Percentiles rank a stretch among this genome's conserved stretches.
Conservation (phyloP, 192 early-diverging fungal genomes). For the Kickxella alabastrina region DNA sequence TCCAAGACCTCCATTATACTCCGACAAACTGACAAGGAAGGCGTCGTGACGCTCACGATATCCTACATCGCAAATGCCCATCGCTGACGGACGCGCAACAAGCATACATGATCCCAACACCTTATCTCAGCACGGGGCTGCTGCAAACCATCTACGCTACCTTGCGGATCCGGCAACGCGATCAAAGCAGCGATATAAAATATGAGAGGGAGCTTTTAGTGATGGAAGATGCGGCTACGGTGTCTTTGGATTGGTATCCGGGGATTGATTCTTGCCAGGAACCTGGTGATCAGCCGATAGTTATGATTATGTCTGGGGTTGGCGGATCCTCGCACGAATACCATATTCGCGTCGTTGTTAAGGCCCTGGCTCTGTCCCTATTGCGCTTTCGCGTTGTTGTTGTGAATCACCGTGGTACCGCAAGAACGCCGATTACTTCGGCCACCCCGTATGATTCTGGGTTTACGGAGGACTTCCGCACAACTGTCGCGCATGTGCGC, state of each 20-base stretch:
- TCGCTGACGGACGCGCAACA: conserved; percentile 53
- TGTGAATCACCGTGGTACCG: conserved; percentile 10
- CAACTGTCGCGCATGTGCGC: neutral
- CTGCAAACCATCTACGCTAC: conserved; percentile 61
- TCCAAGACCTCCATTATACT: conserved; percentile 33
- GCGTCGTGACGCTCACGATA: conserved; percentile 29
- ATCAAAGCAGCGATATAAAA: conserved; percentile 10
- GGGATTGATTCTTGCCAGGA: conserved; percentile 17
- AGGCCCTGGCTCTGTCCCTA: neutral
- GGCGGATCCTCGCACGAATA: conserved; percentile 77
- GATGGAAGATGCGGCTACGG: conserved; percentile 77
- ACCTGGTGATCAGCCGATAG: conserved; percentile 56
- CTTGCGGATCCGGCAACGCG: conserved; percentile 45
- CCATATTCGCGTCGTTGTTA: neutral
- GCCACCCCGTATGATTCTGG: conserved; percentile 65
- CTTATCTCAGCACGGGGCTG: conserved; percentile 71
- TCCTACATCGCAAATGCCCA: conserved; percentile 50
- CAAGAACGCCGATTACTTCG: conserved; percentile 8
- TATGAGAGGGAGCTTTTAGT: conserved; percentile 50
- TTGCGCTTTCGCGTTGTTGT: conserved; percentile 57
- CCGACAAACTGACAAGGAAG: conserved; percentile 24
- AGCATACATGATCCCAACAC: conserved; percentile 62
- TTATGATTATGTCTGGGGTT: conserved; percentile 78
- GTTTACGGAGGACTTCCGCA: conserved; percentile 62
- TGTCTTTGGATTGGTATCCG: conserved; percentile 84